These are phyloP conservation scores for Xylaria longipes DNA, from an alignment of 495 filamentous ascomycete species.

Conservation along the genomic window DNA sequence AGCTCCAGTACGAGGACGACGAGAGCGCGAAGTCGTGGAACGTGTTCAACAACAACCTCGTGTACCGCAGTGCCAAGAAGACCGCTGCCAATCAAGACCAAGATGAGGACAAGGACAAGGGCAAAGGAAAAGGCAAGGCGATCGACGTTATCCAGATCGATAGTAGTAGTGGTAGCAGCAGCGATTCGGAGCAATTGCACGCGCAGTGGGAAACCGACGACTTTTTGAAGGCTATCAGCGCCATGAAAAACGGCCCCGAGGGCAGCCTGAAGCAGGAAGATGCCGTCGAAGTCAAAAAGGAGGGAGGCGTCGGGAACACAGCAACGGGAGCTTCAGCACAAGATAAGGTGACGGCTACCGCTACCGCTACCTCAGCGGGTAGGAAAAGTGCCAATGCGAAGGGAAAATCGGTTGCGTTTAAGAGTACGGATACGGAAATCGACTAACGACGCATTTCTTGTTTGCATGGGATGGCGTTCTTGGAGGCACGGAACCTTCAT, in stretches of 20 bases:
- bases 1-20: constrained; percentile 53
- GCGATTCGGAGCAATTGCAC: constrained; percentile 38
- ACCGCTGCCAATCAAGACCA: constrained; percentile 7
- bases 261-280: constrained; percentile 23
- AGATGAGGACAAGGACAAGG: constrained; percentile 6
- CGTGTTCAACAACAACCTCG: constrained; percentile 49
- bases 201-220: constrained; percentile 49
- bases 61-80: constrained; percentile 33
- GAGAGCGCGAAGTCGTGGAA: constrained; percentile 51
- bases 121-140: constrained; percentile 36
- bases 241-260: constrained; percentile 34
- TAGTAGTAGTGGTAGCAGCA: constrained; percentile 31
- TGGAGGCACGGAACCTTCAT: background rate
- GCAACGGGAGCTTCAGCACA: constrained; percentile 25
- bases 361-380: constrained; percentile 21
- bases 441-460: constrained; percentile 18
- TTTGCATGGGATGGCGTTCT: constrained; percentile 40
- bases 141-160: constrained; percentile 25
- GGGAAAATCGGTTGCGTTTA: constrained; percentile 39
- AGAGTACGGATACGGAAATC: constrained; percentile 25
- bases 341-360: constrained; percentile 23
- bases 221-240: constrained; percentile 47
- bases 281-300: constrained; percentile 39
- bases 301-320: constrained; percentile 27
- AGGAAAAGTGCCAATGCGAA: constrained; percentile 20